phyloP scores from a whole-genome alignment of 345 rosid species.

The Laguncularia racemosa region DNA sequence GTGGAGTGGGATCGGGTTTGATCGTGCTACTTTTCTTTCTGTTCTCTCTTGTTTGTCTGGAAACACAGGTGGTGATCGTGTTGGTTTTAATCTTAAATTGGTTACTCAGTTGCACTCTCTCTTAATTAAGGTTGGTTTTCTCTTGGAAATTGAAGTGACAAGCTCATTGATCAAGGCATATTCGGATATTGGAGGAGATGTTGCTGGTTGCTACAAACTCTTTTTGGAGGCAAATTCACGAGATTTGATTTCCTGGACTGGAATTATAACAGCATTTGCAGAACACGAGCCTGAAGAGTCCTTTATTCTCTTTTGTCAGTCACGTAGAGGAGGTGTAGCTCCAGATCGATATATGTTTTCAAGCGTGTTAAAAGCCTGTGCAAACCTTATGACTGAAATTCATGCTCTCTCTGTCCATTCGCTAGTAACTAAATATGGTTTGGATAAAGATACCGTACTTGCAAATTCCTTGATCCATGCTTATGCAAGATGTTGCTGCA shows the following conservation, averaged over 20 bases:
- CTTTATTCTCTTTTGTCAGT: slow-evolving; percentile 47
- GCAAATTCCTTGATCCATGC: slow-evolving; percentile 78
- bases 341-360: slow-evolving; percentile 86
- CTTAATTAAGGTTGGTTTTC: slow-evolving; percentile 44
- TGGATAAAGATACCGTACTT: slow-evolving; percentile 51
- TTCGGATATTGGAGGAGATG: slow-evolving; percentile 51
- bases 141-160: slow-evolving; percentile 49
- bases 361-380: slow-evolving; percentile 70
- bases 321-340: slow-evolving; percentile 32
- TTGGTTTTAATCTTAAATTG: slow-evolving; percentile 26
- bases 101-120: slow-evolving; percentile 62
- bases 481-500: slow-evolving; percentile 69
- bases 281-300: slow-evolving; percentile 59
- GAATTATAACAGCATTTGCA: slow-evolving; percentile 68
- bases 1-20: slow-evolving; percentile 41
- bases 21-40: slow-evolving; percentile 66
- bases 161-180: slow-evolving; percentile 75
- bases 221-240: slow-evolving; percentile 39
- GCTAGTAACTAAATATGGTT: slow-evolving; percentile 53
- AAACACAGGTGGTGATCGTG: slow-evolving; percentile 17
- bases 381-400: slow-evolving; percentile 56
- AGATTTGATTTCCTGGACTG: slow-evolving; percentile 76
- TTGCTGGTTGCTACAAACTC: slow-evolving; percentile 48
- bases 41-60: slow-evolving; percentile 53
- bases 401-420: slow-evolving; percentile 55